Evolutionary conservation across 2,329 filamentous ascomycete genomes (phyloP), one percentile per base, ranked within the genome.

Genomic region (Zelopaecilomyces penicillatus): DNA sequence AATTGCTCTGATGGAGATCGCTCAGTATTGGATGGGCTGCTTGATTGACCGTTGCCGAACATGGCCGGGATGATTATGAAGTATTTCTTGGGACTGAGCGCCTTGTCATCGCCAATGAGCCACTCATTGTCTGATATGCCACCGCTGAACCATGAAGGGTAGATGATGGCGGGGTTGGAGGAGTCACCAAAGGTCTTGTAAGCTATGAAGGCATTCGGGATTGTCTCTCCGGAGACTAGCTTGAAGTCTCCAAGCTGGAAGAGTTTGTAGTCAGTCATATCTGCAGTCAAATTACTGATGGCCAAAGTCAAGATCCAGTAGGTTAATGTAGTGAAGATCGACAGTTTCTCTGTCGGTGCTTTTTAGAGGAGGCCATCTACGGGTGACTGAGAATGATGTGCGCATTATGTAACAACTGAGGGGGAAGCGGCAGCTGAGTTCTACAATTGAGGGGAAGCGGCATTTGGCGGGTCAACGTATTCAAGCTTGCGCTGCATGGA

Each of bases 101-200:
- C 75, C 58, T 79, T 85, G 52, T 78, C 73, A 5, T 74, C 61
- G 9, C 83, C 82, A 36, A 87, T 73, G 8, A 90, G 74, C 85
- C 85, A 89, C 58, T 84, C 72, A 48, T 90, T 90, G 55, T 86
- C 81, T 3, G 72, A 67, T 50, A 90, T 85, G 3, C 64, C 68
- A 65, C 62, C 63, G 43, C 59, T 63, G 59, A 82, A 90, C 85
- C 85, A 90, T 2, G 80, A 81, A 2, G 85, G 86, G 56, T 90
- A 90, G 49, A 90, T 75, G 46, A 90, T 76, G 3, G 79, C 80
- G 6, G 85, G 84, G 5, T 66, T 69, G 0, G 67, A 72, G 0
- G 75, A 59, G 45, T 81, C 69, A 19, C 86, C 86, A 52, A 85
- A 83, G 0, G 85, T 87, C 62, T 85, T 88, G 70, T 87, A 91